These are phyloP conservation scores for Xerocomus brunneocitrinus DNA, from an alignment of 768 basidiomycete genomes.

Conservation along the genomic window DNA sequence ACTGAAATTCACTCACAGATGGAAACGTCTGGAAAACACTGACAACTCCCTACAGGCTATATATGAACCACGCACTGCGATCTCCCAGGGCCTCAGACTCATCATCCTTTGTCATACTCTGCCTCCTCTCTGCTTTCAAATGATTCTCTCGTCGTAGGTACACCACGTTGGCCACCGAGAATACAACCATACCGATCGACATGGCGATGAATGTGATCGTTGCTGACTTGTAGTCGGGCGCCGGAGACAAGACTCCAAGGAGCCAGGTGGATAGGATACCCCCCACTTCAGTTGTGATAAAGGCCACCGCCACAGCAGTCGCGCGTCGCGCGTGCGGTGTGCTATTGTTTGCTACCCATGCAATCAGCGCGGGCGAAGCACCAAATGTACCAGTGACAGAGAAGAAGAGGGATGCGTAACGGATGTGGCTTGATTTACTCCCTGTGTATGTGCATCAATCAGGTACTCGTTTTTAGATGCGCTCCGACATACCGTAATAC, in stretches of 20 bases:
- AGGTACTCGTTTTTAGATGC: background rate
- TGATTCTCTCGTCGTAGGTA: conserved; percentile 44
- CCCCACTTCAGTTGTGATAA: conserved; percentile 51
- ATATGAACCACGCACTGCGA: conserved; percentile 52
- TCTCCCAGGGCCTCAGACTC: conserved; percentile 46
- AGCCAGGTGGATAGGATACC: conserved; percentile 65
- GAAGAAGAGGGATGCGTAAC: conserved; percentile 57
- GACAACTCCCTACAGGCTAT: conserved; percentile 35
- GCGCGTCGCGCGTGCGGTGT: conserved; percentile 53
- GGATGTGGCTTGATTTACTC: conserved; percentile 33
- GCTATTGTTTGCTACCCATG: conserved; percentile 62
- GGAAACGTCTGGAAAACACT: background rate
- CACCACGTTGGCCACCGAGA: conserved; percentile 34
- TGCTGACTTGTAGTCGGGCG: conserved; percentile 48
- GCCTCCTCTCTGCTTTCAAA: conserved; percentile 39
- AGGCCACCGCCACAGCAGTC: conserved; percentile 51
- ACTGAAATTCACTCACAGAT: background rate
- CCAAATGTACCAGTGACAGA: conserved; percentile 48
- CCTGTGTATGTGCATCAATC: conserved; percentile 5
- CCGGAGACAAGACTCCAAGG: conserved; percentile 44
- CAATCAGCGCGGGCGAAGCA: conserved; percentile 45
- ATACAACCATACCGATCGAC: conserved; percentile 37
- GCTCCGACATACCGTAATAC: background rate
- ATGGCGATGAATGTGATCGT: conserved; percentile 34
- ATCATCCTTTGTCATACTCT: conserved; percentile 27